A percentile compares a stretch with the other conserved stretches of the same genome.
Evolutionary conservation across 345 rosid species (phyloP).

Genomic region (Citrus unshiu): DNA sequence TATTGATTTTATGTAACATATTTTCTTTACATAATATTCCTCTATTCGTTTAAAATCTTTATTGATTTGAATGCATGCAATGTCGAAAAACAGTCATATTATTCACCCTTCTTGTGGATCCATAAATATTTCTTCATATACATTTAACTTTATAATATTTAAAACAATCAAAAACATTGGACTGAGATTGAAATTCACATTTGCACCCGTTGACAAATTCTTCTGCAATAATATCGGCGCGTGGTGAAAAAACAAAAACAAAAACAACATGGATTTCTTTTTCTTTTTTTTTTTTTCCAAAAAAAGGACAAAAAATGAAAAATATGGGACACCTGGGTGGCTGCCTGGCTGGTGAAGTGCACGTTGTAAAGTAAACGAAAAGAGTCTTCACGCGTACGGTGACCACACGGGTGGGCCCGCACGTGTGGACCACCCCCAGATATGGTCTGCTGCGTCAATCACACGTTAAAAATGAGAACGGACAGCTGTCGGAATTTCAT

Average conservation of each 20-base stretch:
- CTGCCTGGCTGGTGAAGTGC: slow-evolving; percentile 13
- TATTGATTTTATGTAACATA: neutral
- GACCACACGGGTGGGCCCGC: slow-evolving; percentile 26
- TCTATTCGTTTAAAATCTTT: neutral
- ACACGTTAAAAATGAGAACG: slow-evolving; percentile 9
- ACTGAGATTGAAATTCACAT: neutral
- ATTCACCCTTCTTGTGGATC: neutral
- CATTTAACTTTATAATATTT: neutral
- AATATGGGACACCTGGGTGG: slow-evolving; percentile 11
- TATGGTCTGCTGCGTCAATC: slow-evolving; percentile 37
- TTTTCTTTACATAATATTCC: neutral
- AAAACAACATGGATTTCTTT: neutral
- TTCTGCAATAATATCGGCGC: neutral
- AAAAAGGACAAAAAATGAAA: neutral
- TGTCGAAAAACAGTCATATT: neutral
- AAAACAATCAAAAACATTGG: neutral
- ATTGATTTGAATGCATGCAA: neutral
- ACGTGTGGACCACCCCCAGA: slow-evolving; percentile 24
- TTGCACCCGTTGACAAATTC: neutral
- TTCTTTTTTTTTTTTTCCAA: too few species aligned
- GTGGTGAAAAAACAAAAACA: neutral
- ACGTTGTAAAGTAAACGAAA: slow-evolving; percentile 20
- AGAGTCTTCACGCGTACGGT: slow-evolving; percentile 33
- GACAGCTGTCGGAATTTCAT: slow-evolving; percentile 7
- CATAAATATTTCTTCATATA: neutral